Evolutionary conservation across 2,329 filamentous ascomycete species (phyloP).

Genomic region (Apiospora koreana): DNA sequence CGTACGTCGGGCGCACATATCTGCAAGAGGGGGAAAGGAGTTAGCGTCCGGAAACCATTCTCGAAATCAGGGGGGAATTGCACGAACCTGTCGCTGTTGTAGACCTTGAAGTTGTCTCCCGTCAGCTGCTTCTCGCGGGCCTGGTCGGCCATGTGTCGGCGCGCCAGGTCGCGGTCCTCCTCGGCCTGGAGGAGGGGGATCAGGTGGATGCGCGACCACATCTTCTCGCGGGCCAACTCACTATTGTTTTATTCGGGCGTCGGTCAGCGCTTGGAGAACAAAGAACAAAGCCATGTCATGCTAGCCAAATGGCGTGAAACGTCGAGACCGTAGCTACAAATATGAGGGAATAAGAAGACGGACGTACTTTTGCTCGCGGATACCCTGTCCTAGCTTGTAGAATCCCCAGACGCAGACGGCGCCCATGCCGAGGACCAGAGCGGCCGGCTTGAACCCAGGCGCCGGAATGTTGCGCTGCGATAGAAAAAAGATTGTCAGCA

Average conservation of each 20-base stretch:
- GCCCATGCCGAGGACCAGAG: constrained; percentile 75
- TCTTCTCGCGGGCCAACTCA: constrained; percentile 94
- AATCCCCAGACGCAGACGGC: constrained; percentile 86
- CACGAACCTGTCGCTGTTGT: constrained; percentile 84
- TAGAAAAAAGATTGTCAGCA: constrained; percentile 20
- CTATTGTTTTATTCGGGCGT: constrained; percentile 43
- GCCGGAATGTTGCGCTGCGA: constrained; percentile 85
- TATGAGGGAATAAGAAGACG: too few species aligned
- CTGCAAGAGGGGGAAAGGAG: constrained; percentile 41
- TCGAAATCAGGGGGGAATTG: too few species aligned
- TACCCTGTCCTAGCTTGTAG: constrained; percentile 80
- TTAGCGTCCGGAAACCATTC: too few species aligned
- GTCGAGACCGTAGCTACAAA: too few species aligned
- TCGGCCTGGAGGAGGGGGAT: constrained; percentile 94
- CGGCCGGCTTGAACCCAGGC: constrained; percentile 82
- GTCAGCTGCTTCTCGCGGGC: constrained; percentile 87
- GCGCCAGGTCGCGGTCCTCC: constrained; percentile 92
- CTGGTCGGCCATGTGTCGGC: constrained; percentile 83
- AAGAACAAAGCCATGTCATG: too few species aligned
- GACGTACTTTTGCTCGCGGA: constrained; percentile 86
- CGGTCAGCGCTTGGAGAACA: neutral
- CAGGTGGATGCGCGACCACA: constrained; percentile 95
- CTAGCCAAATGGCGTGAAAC: too few species aligned
- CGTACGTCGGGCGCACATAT: constrained; percentile 80
- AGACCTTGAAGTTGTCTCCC: constrained; percentile 80